Conservation (phyloP, 2,329 filamentous ascomycete species). For the Ophiostoma piceae region DNA sequence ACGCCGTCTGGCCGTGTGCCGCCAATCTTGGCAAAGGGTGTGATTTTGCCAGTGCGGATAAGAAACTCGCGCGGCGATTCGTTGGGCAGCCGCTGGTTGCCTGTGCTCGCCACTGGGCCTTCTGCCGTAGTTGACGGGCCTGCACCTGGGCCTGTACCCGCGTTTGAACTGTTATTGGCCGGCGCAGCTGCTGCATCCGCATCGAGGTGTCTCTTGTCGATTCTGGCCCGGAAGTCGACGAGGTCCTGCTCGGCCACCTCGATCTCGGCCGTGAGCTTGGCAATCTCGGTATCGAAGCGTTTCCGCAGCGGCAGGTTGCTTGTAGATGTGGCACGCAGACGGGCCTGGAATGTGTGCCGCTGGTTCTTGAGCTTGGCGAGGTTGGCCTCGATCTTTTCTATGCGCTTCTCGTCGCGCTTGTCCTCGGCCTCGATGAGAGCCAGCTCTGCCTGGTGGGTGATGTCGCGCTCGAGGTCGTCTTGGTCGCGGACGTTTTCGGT, state of each 20-base stretch:
- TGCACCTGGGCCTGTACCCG: not conserved
- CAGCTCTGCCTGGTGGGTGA: conserved; percentile 58
- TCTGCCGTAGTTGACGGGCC: not conserved
- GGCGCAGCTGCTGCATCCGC: not conserved
- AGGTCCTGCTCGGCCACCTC: conserved; percentile 65
- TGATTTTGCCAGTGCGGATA: conserved; percentile 95
- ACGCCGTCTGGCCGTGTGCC: conserved; percentile 56
- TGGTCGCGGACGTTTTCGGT: conserved; percentile 73
- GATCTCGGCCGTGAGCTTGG: conserved; percentile 51
- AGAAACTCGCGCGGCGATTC: conserved; percentile 85
- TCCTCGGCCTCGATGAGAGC: conserved; percentile 58
- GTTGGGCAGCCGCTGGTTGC: conserved; percentile 60
- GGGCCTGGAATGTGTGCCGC: conserved; percentile 51
- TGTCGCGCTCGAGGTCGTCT: conserved; percentile 84
- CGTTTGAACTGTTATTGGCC: no score
- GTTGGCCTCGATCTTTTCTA: conserved; percentile 51
- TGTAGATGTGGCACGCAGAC: conserved; percentile 40
- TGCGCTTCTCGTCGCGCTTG: conserved; percentile 57
- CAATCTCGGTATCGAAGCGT: conserved; percentile 60
- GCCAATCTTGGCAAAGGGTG: conserved; percentile 79
- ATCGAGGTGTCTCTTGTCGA: conserved; percentile 60
- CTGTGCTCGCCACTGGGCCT: conserved; percentile 39
- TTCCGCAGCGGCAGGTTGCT: conserved; percentile 48
- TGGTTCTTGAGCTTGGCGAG: conserved; percentile 60
- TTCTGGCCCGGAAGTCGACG: conserved; percentile 72